Evolutionary conservation across 2,329 filamentous ascomycete genomes (phyloP).

Genomic region (Knoxdaviesia proteae): DNA sequence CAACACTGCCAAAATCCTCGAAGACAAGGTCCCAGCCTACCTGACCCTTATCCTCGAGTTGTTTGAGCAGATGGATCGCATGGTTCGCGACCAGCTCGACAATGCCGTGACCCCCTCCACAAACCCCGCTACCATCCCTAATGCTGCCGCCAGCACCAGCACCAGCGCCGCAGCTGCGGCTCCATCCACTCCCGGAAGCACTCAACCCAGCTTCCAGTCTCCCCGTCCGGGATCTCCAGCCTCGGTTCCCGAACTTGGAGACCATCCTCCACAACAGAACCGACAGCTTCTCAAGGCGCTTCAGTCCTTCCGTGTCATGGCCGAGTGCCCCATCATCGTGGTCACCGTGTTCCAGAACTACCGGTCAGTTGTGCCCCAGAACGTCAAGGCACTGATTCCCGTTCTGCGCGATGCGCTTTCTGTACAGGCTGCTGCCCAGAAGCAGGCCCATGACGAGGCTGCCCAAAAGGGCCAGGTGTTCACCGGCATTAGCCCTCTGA

Average conservation of each 20-base stretch:
- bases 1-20: conserved; percentile 44
- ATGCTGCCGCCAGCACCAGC: too few species aligned
- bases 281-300: conserved; percentile 76
- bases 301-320: conserved; percentile 96
- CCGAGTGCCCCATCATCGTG: conserved; percentile 95
- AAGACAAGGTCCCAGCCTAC: conserved; percentile 68
- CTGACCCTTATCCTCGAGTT: conserved; percentile 83
- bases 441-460: conserved; percentile 76
- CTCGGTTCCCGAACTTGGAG: conserved; percentile 59
- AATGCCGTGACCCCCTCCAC: conserved; percentile 31
- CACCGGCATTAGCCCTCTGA: conserved; percentile 78
- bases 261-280: conserved; percentile 61
- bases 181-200: conserved; percentile 45
- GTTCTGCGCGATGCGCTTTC: conserved; percentile 79
- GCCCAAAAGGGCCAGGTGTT: conserved; percentile 63
- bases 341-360: conserved; percentile 96
- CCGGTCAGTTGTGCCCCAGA: conserved; percentile 53
- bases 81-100: conserved; percentile 90
- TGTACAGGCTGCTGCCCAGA: conserved; percentile 80
- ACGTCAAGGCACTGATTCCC: conserved; percentile 82
- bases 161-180: conserved; percentile 29
- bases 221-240: conserved; percentile 80
- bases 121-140: too few species aligned
- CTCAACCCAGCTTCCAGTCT: conserved; percentile 59
- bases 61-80: conserved; percentile 84